Evolutionary conservation across 1,284 basidiomycete species (phyloP).

Genomic region (Cryptococcus sp.): DNA sequence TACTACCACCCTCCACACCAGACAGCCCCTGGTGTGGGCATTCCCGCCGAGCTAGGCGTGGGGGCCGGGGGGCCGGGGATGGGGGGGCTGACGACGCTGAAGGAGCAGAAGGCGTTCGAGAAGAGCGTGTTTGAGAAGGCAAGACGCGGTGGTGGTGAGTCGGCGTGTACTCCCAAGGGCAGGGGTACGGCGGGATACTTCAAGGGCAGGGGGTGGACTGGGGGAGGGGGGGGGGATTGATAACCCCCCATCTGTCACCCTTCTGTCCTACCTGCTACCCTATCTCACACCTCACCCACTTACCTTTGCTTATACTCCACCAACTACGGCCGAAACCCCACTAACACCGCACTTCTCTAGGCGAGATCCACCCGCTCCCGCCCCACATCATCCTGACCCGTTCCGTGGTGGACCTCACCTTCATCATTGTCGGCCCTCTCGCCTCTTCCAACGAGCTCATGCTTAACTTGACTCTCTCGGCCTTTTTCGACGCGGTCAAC

Average conservation of each 20-base stretch:
- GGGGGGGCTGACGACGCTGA: slow-evolving; percentile 58
- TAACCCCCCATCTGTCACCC: background rate
- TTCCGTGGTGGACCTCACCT: slow-evolving; percentile 88
- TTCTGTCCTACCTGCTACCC: background rate
- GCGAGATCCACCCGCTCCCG: slow-evolving; percentile 91
- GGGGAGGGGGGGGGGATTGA: background rate
- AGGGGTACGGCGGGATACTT: too few relatives aligned
- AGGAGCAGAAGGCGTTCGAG: slow-evolving; percentile 94
- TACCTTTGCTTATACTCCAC: background rate
- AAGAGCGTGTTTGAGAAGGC: slow-evolving; percentile 95
- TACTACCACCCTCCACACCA: slow-evolving; percentile 70
- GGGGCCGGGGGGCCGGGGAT: slow-evolving; percentile 43
- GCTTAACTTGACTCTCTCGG: slow-evolving; percentile 77
- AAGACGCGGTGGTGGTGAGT: slow-evolving; percentile 79
- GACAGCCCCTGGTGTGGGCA: slow-evolving; percentile 51
- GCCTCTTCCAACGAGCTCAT: slow-evolving; percentile 93
- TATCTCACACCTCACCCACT: background rate
- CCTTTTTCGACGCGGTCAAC: slow-evolving; percentile 80
- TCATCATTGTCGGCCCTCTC: slow-evolving; percentile 85
- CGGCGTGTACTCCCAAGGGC: background rate
- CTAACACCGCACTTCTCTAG: too few relatives aligned
- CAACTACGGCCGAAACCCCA: background rate
- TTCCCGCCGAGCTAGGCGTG: slow-evolving; percentile 51
- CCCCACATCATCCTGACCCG: slow-evolving; percentile 88
- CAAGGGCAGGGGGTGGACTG: background rate